Base-by-base conservation (phyloP, 805 yeast genomes). In the Candida manassasensis region DNA sequence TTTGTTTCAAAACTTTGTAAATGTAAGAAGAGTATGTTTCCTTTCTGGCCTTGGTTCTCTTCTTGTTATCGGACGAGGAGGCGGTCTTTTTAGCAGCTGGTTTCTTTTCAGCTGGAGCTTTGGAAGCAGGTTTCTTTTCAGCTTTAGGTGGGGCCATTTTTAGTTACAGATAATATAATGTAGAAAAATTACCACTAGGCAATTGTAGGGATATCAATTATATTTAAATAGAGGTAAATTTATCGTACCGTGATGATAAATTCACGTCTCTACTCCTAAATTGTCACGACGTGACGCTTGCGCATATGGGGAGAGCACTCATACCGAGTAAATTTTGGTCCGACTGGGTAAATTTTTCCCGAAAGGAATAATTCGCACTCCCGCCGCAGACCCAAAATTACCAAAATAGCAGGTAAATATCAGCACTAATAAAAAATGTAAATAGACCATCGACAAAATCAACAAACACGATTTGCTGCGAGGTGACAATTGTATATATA, bases 1-100 rank as follows among this genome's bases (percentile, higher is more conserved):
- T 89, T 79, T 90, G 97, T 74, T 89, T 89, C 67, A 90, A 83
- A 53, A 89, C 97, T 74, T 90, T 90, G 93, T 89, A 90, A 67
- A 90, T 90, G 75, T 90, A 90, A 47, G 97, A 88, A 49, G 96
- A 87, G 77, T 88, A 90, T 48, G 97, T 87, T 75, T 90, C 97
- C 84, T 87, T 88, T 81, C 97, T 87, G 56, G 89, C 71, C 83
- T 89, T 89, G 53, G 86, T 63, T 77, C 95, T 87, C 84, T 84
- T 89, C 80, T 87, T 88, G 64, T 80, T 68, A 59, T 79, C 89
- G 39, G 79, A 75, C 51, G 84, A 61, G 47, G 86, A 73, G 50
- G 94, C 69, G 48, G 95, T 77, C 62, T 94, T 85, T 76, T 86
- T 88, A 63, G 96, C 93, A 43, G 70, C 77, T 61, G 86, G 85